phyloP scores from a whole-genome alignment of 805 yeast genomes.

The Candida insectorum region DNA sequence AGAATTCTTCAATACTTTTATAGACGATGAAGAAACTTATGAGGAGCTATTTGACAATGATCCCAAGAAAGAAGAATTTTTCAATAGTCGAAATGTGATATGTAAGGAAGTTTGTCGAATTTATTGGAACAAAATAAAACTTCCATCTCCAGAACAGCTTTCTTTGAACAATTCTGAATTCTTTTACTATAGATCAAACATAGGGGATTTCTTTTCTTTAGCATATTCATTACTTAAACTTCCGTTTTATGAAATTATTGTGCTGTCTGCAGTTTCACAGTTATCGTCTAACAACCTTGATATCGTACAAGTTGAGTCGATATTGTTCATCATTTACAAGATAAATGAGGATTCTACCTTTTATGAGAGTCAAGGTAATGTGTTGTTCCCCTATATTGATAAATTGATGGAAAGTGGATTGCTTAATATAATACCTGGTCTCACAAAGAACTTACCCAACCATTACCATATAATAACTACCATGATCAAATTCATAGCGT shows the following conservation, averaged over 20 bases:
- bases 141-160: conserved; percentile 20
- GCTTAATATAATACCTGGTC: conserved; percentile 1
- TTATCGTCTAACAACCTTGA: conserved; percentile 8
- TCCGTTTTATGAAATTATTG: conserved; percentile 45
- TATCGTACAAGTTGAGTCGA: conserved; percentile 47
- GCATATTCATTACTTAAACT: conserved; percentile 63
- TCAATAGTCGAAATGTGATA: conserved; percentile 22
- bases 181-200: conserved; percentile 64
- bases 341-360: conserved; percentile 52
- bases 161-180: conserved; percentile 51
- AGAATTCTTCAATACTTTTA: conserved; percentile 55
- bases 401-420: conserved; percentile 19
- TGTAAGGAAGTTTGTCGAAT: conserved; percentile 53
- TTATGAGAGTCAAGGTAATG: conserved; percentile 21
- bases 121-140: conserved; percentile 67
- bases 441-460: conserved; percentile 1
- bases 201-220: conserved; percentile 72
- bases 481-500: conserved; percentile 55
- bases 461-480: conserved; percentile 29
- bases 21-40: conserved; percentile 42
- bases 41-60: conserved; percentile 20
- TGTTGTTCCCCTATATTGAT: conserved; percentile 22
- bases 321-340: conserved; percentile 55
- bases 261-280: conserved; percentile 27
- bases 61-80: conserved; percentile 12